These are phyloP conservation scores for Scedosporium minutisporum DNA, from an alignment of 2,329 filamentous ascomycete genomes.

Conservation along the genomic window DNA sequence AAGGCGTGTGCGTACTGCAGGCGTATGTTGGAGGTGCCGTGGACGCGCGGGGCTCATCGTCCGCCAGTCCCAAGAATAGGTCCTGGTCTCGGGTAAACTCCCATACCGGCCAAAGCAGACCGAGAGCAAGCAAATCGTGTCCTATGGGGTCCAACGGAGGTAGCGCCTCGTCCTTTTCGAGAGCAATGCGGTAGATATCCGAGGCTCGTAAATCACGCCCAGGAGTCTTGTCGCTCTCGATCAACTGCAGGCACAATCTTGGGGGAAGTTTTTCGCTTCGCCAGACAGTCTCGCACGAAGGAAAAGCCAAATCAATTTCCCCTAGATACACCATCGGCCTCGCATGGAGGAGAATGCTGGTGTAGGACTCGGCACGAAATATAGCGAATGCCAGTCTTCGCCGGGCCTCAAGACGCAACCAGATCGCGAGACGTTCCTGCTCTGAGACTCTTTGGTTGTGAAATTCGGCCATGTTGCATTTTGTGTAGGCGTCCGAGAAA, in stretches of 20 bases:
- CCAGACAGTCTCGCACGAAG: neutral
- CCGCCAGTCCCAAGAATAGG: neutral
- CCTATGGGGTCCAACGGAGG: neutral
- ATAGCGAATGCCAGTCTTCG: constrained; percentile 1
- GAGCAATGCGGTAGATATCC: neutral
- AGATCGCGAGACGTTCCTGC: neutral
- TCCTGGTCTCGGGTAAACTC: neutral
- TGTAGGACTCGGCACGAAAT: neutral
- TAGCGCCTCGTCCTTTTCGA: neutral
- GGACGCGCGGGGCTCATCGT: neutral
- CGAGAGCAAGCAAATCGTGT: neutral
- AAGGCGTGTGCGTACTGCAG: neutral
- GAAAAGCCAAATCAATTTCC: constrained; percentile 1
- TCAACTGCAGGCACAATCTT: neutral
- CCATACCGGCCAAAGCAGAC: constrained; percentile 1
- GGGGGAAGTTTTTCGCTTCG: neutral
- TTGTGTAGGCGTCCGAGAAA: neutral
- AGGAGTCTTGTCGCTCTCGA: neutral
- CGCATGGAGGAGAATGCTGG: neutral
- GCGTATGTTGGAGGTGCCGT: neutral
- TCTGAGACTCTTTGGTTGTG: neutral
- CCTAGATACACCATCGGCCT: neutral
- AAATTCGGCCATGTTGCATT: neutral
- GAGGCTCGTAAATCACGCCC: neutral
- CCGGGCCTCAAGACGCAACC: neutral